Base-by-base conservation (phyloP, 495 filamentous ascomycete species). In the Articulospora tetracladia region DNA sequence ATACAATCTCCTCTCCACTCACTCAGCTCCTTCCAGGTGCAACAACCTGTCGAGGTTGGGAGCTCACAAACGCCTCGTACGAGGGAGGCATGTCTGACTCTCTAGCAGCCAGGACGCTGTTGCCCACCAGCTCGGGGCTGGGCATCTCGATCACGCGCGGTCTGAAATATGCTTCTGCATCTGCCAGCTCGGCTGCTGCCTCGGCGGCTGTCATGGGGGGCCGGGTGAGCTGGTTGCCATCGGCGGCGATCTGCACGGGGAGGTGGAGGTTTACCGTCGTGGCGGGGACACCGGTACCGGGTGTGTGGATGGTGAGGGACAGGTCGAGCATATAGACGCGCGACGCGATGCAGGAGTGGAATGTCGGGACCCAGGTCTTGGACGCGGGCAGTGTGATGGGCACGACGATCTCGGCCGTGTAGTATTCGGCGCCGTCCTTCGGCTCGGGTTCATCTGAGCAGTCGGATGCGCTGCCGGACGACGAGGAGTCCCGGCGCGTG, bases 311-410 rank as follows among this genome's bases (percentile, higher is more conserved):
- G 2, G 83, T 77, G 55, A 93, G 68, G 8, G 77, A 76, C 51
- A 98, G 73, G 44, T 88, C 86, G 22, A 97, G 77, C 10, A 79
- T 75, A 74, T 98, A 98, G 24, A 86, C 74, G 59, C 94, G 86
- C 17, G 88, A 89, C 27, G 89, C 76, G 65, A 96, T 82, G 73
- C 94, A 98, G 55, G 85, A 83, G 73, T 94, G 86, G 75, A 98
- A 98, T 19, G 91, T 92, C 0, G 94, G 95, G 26, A 94, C 72
- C 72, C 93, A 92, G 1, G 84, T 76, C 64, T 82, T 83, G 20
- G 70, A 65, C 11, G 72, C 74, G 0, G 94, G 92, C 0, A 96
- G 76, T 0, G 80, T 76, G 69, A 98, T 74, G 0, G 94, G 92
- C 8, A 97, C 83, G 8, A 88, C 69, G 10, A 97, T 67, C 3